Conservation (phyloP, 768 basidiomycete genomes). For the Mycena vulgaris region DNA sequence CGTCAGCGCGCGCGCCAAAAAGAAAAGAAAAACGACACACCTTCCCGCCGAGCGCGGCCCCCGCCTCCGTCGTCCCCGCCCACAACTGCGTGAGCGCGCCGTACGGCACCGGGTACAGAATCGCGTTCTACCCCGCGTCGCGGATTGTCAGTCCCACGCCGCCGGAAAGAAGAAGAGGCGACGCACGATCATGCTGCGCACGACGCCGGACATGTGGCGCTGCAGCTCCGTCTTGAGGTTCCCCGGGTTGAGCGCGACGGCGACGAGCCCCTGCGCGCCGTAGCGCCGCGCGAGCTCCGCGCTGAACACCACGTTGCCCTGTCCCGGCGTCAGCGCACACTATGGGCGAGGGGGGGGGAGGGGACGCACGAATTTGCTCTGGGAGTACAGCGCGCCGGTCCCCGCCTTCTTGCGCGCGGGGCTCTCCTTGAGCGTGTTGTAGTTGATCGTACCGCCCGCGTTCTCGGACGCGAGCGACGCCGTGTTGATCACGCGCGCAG, state of each 20-base stretch:
- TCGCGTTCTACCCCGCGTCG: no score
- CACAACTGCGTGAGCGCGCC: slow-evolving; percentile 68
- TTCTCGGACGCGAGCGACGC: slow-evolving; percentile 38
- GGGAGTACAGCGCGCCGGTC: slow-evolving; percentile 28
- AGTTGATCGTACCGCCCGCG: slow-evolving; percentile 24
- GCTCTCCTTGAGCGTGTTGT: slow-evolving; percentile 42
- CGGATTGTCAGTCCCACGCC: no score
- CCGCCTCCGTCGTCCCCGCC: slow-evolving; percentile 63
- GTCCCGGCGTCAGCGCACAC: neutral
- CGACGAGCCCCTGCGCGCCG: slow-evolving; percentile 57
- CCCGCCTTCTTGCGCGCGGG: slow-evolving; percentile 36
- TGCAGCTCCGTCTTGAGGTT: slow-evolving; percentile 29
- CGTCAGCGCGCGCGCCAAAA: neutral
- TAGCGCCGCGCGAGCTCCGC: slow-evolving; percentile 61
- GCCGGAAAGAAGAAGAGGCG: neutral
- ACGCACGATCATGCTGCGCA: neutral
- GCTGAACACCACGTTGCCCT: slow-evolving; percentile 63
- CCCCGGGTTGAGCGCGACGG: slow-evolving; percentile 61
- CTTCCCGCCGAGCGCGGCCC: slow-evolving; percentile 60
- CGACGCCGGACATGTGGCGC: slow-evolving; percentile 2
- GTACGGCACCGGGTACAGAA: slow-evolving; percentile 49
- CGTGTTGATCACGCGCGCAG: slow-evolving; percentile 57
- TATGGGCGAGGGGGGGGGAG: no score
- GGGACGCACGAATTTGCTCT: slow-evolving; percentile 41
- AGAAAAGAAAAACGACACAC: slow-evolving; percentile 41